A percentile compares a stretch with the other conserved stretches of the same genome.
Conservation (phyloP, 495 filamentous ascomycete species). For the Trichoderma gamsii region DNA sequence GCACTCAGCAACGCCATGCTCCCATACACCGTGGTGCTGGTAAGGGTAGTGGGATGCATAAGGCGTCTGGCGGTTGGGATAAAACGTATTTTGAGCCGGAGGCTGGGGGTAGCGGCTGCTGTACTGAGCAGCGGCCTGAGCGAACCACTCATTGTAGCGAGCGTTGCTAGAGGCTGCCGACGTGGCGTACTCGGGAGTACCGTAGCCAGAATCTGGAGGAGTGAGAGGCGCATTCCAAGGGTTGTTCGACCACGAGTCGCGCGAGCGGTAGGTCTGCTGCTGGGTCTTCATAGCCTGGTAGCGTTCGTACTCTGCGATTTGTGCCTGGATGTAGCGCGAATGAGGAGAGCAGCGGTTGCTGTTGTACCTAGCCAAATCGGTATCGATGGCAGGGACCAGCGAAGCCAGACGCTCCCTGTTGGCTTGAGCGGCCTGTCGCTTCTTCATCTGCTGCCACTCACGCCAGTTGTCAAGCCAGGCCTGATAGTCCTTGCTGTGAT, state of each 20-base stretch:
- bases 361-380: slow-evolving; percentile 43
- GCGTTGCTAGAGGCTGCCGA: slow-evolving; percentile 40
- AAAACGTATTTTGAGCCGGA: slow-evolving; percentile 48
- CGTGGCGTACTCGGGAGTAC: slow-evolving; percentile 42
- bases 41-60: slow-evolving; percentile 44
- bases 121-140: slow-evolving; percentile 23
- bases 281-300: slow-evolving; percentile 30
- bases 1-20: slow-evolving; percentile 58
- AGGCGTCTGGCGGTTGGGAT: slow-evolving; percentile 29
- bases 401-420: slow-evolving; percentile 46
- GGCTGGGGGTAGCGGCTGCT: slow-evolving; percentile 30
- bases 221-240: slow-evolving; percentile 35
- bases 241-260: slow-evolving; percentile 39
- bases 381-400: slow-evolving; percentile 62
- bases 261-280: slow-evolving; percentile 36
- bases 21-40: slow-evolving; percentile 50
- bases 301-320: slow-evolving; percentile 46
- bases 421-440: slow-evolving; percentile 44
- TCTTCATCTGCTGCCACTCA: slow-evolving; percentile 62
- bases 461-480: slow-evolving; percentile 83
- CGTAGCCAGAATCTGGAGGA: slow-evolving; percentile 47
- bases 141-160: slow-evolving; percentile 43
- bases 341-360: slow-evolving; percentile 31
- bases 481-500: slow-evolving; percentile 72
- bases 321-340: slow-evolving; percentile 48